Percentiles rank a stretch among this genome's conserved stretches.
Evolutionary conservation across 805 yeast genomes (phyloP).

Genomic region (Torulaspora delbrueckii): DNA sequence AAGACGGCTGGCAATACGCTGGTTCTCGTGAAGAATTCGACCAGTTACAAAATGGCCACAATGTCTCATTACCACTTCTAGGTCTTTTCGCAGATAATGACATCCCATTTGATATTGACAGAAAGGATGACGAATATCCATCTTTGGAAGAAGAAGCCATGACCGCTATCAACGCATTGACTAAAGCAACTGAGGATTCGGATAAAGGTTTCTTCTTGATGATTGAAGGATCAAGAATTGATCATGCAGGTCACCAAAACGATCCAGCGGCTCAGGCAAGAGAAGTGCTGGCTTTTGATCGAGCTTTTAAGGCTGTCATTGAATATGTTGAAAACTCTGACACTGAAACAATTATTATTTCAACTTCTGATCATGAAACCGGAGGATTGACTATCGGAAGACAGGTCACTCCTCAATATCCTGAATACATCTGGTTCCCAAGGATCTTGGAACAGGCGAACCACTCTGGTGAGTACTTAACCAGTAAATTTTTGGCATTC

Average conservation of each 20-base stretch:
- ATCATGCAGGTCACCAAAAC: constrained; percentile 91
- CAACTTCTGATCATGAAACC: constrained; percentile 93
- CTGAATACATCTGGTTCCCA: constrained; percentile 87
- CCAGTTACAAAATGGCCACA: constrained; percentile 48
- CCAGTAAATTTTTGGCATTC: constrained; percentile 40
- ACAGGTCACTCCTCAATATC: constrained; percentile 64
- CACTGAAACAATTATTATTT: constrained; percentile 69
- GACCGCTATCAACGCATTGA: constrained; percentile 66
- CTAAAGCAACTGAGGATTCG: constrained; percentile 60
- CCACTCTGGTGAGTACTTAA: constrained; percentile 73
- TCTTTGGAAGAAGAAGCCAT: constrained; percentile 72
- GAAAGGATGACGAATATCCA: constrained; percentile 58
- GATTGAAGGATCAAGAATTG: constrained; percentile 90
- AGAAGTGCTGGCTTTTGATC: constrained; percentile 84
- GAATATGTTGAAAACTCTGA: constrained; percentile 65
- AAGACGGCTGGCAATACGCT: constrained; percentile 55
- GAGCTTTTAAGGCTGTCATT: constrained; percentile 68
- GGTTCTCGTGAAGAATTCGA: constrained; percentile 59
- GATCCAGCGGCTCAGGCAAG: constrained; percentile 93
- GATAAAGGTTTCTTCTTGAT: constrained; percentile 82
- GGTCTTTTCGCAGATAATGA: constrained; percentile 72
- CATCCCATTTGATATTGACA: constrained; percentile 81
- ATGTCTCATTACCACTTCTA: constrained; percentile 69
- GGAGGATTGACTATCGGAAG: constrained; percentile 90
- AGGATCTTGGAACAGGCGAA: constrained; percentile 62